Conservation (phyloP, 2,329 filamentous ascomycete species). For the Mollisia scopiformis region DNA sequence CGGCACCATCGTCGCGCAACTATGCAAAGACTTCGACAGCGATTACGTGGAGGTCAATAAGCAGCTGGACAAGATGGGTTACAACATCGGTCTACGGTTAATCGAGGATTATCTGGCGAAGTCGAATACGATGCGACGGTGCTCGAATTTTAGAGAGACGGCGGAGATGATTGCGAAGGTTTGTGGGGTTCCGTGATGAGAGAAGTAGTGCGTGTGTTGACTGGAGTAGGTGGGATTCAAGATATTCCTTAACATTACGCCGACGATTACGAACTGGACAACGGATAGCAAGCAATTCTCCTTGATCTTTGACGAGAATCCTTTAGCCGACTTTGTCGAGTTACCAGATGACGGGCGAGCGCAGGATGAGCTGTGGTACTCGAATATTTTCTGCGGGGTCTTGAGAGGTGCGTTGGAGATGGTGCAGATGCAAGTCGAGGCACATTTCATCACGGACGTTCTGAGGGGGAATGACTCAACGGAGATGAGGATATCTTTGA, state of each 20-base stretch:
- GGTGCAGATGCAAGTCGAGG: slow-evolving; percentile 99
- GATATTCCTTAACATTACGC: slow-evolving; percentile 97
- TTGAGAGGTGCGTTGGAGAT: slow-evolving; percentile 91
- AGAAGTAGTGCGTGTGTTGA: background rate
- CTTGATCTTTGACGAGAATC: slow-evolving; percentile 94
- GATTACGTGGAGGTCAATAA: slow-evolving; percentile 97
- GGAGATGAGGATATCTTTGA: slow-evolving; percentile 91
- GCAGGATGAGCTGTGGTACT: slow-evolving; percentile 98
- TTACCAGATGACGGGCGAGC: slow-evolving; percentile 93
- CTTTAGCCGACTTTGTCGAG: slow-evolving; percentile 95
- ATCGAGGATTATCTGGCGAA: slow-evolving; percentile 99
- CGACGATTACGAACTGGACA: slow-evolving; percentile 92
- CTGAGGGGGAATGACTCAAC: slow-evolving; percentile 93
- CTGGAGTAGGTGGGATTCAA: slow-evolving; percentile 85
- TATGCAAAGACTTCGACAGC: slow-evolving; percentile 94
- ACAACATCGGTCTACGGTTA: slow-evolving; percentile 93
- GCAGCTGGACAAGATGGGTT: slow-evolving; percentile 98
- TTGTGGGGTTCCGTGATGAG: slow-evolving; percentile 9
- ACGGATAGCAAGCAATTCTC: slow-evolving; percentile 97
- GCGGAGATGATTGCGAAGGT: slow-evolving; percentile 97
- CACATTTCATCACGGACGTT: slow-evolving; percentile 93
- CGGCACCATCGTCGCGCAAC: slow-evolving; percentile 93
- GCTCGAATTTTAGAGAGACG: slow-evolving; percentile 91
- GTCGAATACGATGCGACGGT: slow-evolving; percentile 85
- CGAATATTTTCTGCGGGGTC: slow-evolving; percentile 94